phyloP scores from a whole-genome alignment of 2,329 filamentous ascomycete genomes.

The Talaromyces sp. region DNA sequence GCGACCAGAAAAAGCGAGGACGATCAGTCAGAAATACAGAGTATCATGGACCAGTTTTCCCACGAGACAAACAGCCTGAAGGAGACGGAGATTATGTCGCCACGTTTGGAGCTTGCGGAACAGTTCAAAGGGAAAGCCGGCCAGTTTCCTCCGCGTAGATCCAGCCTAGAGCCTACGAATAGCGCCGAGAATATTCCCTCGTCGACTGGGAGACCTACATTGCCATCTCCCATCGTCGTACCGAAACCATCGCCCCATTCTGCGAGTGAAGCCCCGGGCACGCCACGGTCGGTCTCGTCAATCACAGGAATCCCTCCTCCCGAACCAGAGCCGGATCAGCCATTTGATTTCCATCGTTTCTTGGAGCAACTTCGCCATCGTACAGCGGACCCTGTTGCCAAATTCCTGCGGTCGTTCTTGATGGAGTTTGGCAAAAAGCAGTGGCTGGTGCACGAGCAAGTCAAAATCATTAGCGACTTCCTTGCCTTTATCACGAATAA shows the following conservation, averaged over 20 bases:
- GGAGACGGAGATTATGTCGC: constrained; percentile 86
- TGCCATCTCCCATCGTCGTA: constrained; percentile 18
- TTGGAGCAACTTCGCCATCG: constrained; percentile 92
- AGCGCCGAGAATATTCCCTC: constrained; percentile 23
- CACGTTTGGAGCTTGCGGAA: constrained; percentile 73
- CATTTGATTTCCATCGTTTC: constrained; percentile 97
- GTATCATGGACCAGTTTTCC: constrained; percentile 94
- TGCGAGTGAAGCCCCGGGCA: constrained; percentile 21
- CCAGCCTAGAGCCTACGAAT: constrained; percentile 68
- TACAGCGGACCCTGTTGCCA: constrained; percentile 94
- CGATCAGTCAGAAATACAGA: constrained; percentile 84
- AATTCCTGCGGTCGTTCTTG: constrained; percentile 90
- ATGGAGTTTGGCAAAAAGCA: constrained; percentile 94
- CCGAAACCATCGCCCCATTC: constrained; percentile 21
- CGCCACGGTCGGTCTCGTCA: constrained; percentile 28
- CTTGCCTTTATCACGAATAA: constrained; percentile 95
- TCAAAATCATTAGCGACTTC: constrained; percentile 97
- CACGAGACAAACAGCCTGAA: constrained; percentile 66
- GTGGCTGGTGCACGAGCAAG: constrained; percentile 99
- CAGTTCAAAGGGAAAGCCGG: constrained; percentile 64
- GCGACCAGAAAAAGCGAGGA: constrained; percentile 41
- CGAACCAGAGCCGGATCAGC: constrained; percentile 75
- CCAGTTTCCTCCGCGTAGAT: constrained; percentile 75
- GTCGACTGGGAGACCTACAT: constrained; percentile 11
- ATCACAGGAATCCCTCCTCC: constrained; percentile 57